A percentile compares a stretch with the other conserved stretches of the same genome.
Conservation (phyloP, 2,329 filamentous ascomycete genomes). For the Xylariaceae sp. region DNA sequence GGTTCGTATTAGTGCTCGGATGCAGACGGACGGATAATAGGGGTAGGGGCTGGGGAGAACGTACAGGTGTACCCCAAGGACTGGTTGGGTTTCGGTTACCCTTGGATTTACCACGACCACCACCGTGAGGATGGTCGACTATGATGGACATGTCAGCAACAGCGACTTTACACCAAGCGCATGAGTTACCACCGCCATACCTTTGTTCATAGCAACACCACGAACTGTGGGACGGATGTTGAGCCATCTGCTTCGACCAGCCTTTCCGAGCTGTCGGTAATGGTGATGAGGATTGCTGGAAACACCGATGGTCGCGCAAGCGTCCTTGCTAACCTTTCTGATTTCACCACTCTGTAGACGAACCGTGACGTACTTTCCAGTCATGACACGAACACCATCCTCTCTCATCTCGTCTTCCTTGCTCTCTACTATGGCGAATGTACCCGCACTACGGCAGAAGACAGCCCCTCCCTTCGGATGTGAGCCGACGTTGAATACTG, state of each 20-base stretch:
- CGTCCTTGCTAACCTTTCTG: slow-evolving; percentile 81
- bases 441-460: slow-evolving; percentile 92
- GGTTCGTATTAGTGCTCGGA: slow-evolving; percentile 28
- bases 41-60: slow-evolving; percentile 35
- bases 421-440: slow-evolving; percentile 79
- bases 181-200: slow-evolving; percentile 42
- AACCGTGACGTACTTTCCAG: slow-evolving; percentile 74
- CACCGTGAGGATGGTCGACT: slow-evolving; percentile 96
- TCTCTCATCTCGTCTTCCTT: slow-evolving; percentile 73
- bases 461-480: slow-evolving; percentile 69
- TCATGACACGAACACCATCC: slow-evolving; percentile 56
- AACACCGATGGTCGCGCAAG: slow-evolving; percentile 89
- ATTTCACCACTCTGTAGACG: slow-evolving; percentile 90
- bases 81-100: slow-evolving; percentile 92
- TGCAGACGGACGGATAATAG: slow-evolving; percentile 1
- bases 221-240: slow-evolving; percentile 92
- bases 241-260: slow-evolving; percentile 86
- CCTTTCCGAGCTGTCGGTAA: slow-evolving; percentile 88
- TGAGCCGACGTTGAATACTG: slow-evolving; percentile 84
- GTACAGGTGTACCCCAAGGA: slow-evolving; percentile 92
- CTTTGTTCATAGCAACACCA: slow-evolving; percentile 97
- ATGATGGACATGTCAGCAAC: slow-evolving; percentile 14
- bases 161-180: slow-evolving; percentile 1
- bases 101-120: slow-evolving; percentile 99
- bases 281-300: slow-evolving; percentile 91